phyloP scores from a whole-genome alignment of 225 moss, liverwort and hornwort species.

The Rhytidiadelphus loreus region DNA sequence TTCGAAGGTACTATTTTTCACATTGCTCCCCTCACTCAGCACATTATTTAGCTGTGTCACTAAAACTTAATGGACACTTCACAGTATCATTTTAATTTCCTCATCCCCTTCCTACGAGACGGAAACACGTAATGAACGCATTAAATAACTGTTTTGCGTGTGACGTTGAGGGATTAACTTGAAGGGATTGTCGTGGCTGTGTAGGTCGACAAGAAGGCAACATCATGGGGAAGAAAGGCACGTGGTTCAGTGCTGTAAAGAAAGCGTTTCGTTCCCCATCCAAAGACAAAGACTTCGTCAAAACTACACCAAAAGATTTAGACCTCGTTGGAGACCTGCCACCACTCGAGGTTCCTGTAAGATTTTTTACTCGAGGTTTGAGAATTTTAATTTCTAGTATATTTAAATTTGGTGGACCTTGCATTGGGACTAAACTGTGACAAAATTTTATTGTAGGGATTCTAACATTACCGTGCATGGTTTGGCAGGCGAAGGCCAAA shows the following conservation, averaged over 20 bases:
- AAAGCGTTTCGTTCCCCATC: constrained; percentile 36
- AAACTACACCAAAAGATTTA: constrained; percentile 21
- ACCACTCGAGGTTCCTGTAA: constrained; percentile 16
- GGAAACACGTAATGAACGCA: neutral
- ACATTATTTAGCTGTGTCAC: neutral
- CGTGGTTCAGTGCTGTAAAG: constrained; percentile 19
- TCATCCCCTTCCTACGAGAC: too few relatives aligned
- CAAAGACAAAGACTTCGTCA: constrained; percentile 39
- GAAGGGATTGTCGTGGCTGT: neutral
- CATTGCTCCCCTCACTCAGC: neutral
- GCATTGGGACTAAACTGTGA: neutral
- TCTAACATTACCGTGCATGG: neutral
- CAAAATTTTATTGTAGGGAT: neutral
- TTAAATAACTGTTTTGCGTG: too few relatives aligned
- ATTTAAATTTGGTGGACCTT: neutral
- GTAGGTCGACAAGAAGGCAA: neutral
- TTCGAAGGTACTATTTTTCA: neutral
- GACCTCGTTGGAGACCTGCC: constrained; percentile 45
- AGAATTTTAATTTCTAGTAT: neutral
- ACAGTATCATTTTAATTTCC: neutral
- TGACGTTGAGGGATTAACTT: neutral
- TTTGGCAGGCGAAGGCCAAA: constrained; percentile 50
- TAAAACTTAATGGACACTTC: neutral
- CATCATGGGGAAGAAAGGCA: constrained; percentile 40
- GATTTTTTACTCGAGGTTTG: neutral